Evolutionary conservation across 2,329 filamentous ascomycete species (phyloP).

Genomic region (Neofusicoccum umdonicola): DNA sequence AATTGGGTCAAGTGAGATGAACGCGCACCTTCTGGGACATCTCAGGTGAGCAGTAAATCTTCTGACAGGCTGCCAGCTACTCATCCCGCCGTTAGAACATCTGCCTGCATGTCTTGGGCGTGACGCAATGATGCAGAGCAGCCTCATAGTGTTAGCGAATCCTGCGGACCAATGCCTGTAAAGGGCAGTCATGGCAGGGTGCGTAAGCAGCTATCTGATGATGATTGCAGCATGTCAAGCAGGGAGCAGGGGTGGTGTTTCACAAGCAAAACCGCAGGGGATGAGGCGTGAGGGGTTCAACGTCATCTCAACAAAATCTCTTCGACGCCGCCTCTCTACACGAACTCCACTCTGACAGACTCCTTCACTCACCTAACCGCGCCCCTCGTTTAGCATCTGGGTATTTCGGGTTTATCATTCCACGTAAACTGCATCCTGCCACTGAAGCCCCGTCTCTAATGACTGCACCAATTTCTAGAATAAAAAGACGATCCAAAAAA

Average conservation of each 20-base stretch:
- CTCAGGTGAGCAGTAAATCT: too few relatives aligned
- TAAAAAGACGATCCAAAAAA: not conserved
- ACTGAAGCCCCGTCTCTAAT: conserved; percentile 3
- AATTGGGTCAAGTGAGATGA: too few relatives aligned
- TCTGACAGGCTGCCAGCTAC: too few relatives aligned
- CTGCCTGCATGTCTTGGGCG: too few relatives aligned
- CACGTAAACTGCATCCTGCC: not conserved
- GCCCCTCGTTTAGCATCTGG: not conserved
- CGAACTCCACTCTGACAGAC: not conserved
- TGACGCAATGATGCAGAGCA: too few relatives aligned
- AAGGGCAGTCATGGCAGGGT: not conserved
- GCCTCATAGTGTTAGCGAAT: too few relatives aligned
- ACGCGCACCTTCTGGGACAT: too few relatives aligned
- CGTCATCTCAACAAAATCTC: not conserved
- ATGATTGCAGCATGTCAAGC: too few relatives aligned
- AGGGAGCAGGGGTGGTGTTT: too few relatives aligned
- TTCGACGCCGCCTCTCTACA: not conserved
- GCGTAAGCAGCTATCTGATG: not conserved
- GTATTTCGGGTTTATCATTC: not conserved
- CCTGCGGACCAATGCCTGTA: not conserved
- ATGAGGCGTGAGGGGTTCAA: not conserved
- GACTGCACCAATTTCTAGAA: not conserved
- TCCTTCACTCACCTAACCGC: not conserved
- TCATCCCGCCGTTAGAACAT: too few relatives aligned
- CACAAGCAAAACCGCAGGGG: too few relatives aligned